These are phyloP conservation scores for Stellera chamaejasme DNA, from an alignment of 345 rosid species.

Conservation along the genomic window DNA sequence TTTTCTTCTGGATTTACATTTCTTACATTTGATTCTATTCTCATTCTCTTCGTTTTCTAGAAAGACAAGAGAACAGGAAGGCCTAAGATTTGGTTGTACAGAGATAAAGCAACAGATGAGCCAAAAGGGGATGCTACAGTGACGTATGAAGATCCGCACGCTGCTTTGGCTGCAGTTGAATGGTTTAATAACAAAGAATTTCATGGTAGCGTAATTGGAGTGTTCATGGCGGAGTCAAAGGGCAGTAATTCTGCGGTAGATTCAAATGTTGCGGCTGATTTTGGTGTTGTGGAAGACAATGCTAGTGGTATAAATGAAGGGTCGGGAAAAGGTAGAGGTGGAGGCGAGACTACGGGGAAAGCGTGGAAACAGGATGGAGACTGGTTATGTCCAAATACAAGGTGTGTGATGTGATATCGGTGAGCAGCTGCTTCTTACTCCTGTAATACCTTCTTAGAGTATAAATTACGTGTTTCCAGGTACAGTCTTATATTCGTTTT, in stretches of 20 bases:
- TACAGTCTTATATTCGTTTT: slow-evolving; percentile 16
- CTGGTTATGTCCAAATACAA: slow-evolving; percentile 99
- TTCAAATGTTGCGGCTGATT: slow-evolving; percentile 26
- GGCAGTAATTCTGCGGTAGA: slow-evolving; percentile 38
- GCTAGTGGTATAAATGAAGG: slow-evolving; percentile 32
- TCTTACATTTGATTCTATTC: background rate
- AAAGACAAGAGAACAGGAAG: slow-evolving; percentile 88
- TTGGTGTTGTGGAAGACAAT: slow-evolving; percentile 41
- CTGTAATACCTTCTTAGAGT: slow-evolving; percentile 14
- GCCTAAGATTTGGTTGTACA: slow-evolving; percentile 91
- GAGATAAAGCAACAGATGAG: slow-evolving; percentile 81
- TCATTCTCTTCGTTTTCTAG: slow-evolving; percentile 20
- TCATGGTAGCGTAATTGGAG: slow-evolving; percentile 77
- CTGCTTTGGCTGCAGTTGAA: slow-evolving; percentile 93
- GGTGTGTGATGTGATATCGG: slow-evolving; percentile 99
- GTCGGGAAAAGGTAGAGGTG: slow-evolving; percentile 74
- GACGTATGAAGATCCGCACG: slow-evolving; percentile 97
- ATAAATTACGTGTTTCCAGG: slow-evolving; percentile 9
- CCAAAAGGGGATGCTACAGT: slow-evolving; percentile 97
- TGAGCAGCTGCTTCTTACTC: slow-evolving; percentile 95
- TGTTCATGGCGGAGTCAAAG: slow-evolving; percentile 77
- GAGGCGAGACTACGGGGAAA: slow-evolving; percentile 65
- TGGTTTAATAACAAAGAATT: slow-evolving; percentile 97
- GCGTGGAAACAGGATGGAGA: slow-evolving; percentile 98
- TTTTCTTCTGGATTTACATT: background rate